Base-by-base conservation (phyloP, 176 grass and related monocot species). In the Oryza nivara region DNA sequence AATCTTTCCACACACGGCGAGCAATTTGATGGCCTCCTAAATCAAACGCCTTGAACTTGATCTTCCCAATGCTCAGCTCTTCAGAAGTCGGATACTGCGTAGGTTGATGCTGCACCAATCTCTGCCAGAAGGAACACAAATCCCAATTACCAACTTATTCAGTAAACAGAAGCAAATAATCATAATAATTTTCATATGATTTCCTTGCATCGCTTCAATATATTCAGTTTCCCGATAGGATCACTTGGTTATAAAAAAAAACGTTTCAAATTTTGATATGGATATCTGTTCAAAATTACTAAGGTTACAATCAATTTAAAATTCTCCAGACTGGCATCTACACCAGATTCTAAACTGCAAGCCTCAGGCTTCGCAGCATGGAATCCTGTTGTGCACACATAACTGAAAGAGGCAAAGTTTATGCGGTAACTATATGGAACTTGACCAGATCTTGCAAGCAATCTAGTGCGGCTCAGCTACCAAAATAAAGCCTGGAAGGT, bases 11-110 rank as follows among this genome's bases (percentile, higher is more conserved):
- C 45, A 97, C 94, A 82, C 94, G 94, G 4, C 94, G 94, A 13
- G 94, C 94, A 71, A 97, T 97, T 80, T 97, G 94, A 93, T 97
- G 94, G 13, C 94, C 94, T 77, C 94, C 94, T 69, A 97, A 83
- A 90, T 97, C 94, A 73, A 97, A 97, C 9, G 91, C 94, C 84
- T 97, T 97, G 79, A 97, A 97, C 81, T 97, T 97, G 51, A 97
- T 97, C 70, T 91, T 97, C 36, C 91, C 94, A 1, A 97, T 92
- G 73, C 87, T 93, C 69, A 97, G 75, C 74, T 97, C 94, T 77
- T 97, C 94, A 64, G 94, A 97, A 38, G 94, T 97, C 4, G 94
- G 94, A 73, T 93, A 92, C 44, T 97, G 94, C 0, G 94, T 97
- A 76, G 94, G 94, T 56, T 97, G 91, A 81, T 97, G 94, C 75